Percentiles rank a stretch among this genome's conserved stretches.
phyloP scores from a whole-genome alignment of 208 protist genomes.

The Leishmania tarentolae region DNA sequence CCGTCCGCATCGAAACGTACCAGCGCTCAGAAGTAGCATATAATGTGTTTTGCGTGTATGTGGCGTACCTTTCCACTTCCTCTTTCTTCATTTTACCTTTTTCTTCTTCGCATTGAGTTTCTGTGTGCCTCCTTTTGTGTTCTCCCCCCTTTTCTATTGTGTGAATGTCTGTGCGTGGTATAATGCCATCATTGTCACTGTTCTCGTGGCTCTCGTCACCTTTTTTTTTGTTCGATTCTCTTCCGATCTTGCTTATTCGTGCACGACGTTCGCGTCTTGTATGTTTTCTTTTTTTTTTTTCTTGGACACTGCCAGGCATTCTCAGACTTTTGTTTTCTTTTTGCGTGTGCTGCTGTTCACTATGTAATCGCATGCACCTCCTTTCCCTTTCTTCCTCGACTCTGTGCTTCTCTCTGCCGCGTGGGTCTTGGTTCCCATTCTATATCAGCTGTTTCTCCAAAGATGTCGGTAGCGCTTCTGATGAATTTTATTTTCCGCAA shows the following conservation, averaged over 20 bases:
- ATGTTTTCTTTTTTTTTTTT: background rate
- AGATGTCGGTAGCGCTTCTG: background rate
- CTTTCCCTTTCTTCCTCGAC: background rate
- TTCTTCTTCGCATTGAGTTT: background rate
- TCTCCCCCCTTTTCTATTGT: background rate
- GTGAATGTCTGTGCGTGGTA: background rate
- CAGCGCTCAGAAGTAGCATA: background rate
- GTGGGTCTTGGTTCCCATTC: background rate
- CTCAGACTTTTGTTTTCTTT: background rate
- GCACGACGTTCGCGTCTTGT: background rate
- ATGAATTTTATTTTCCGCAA: background rate
- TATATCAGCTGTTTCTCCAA: background rate
- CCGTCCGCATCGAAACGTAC: background rate
- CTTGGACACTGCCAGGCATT: background rate
- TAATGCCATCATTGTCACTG: background rate
- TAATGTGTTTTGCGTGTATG: background rate
- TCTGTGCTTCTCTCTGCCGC: background rate
- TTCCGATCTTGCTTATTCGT: background rate
- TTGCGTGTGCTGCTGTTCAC: background rate
- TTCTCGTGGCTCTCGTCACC: background rate
- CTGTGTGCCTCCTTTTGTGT: background rate
- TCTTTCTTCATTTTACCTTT: background rate
- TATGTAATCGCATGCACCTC: background rate
- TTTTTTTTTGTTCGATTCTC: background rate
- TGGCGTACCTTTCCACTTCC: background rate